Base-by-base conservation (phyloP, 352 stramenopile genomes). In the Phytophthora pini region DNA sequence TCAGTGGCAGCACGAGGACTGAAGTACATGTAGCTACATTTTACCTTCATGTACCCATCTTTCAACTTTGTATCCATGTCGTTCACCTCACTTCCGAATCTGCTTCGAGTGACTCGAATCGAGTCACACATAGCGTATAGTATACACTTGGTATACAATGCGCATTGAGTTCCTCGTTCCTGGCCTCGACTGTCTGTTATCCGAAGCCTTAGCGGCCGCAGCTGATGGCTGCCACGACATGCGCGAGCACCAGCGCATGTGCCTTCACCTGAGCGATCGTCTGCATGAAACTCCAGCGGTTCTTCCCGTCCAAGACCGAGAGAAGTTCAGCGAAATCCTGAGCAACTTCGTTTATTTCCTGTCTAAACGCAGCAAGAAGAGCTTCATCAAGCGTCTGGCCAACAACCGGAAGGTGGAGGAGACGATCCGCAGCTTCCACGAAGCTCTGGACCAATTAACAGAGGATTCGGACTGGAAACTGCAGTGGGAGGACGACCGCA, bases 401-500 rank as follows among this genome's bases (percentile, higher is more conserved):
- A 54, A 41, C 47, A 54, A 41, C 26, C 47, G 47, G 8, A 54
- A 54, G 2, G n/a, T 54, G 4, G 47, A 54, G 27, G n/a, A 41
- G 29, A 54, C 8, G 39, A 40, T 41, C 17, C 8, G 9, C 27
- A 54, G 47, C 26, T 54, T 54, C 20, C 47, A 52, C 36, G 26
- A 52, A 52, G 27, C 34, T n/a, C 20, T 52, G 13, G 46, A 52
- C 46, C 15, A 12, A 12, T 26, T 52, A 4, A 22, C 27, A 40
- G 46, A 24, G 41, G 41, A 47, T 43, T 22, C 38, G 1, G 38
- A 43, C 17, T 47, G 41, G 41, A 7, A 47, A 47, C 5, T 7
- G 9, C 41, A 47, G 22, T 47, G 41, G 41, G 41, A 47, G 26
- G 41, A 13, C n/a, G 41, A 47, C n/a, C 41, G 41, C 10, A 24